Evolutionary conservation across 176 grass and related monocot species (phyloP), one percentile per base, ranked within the genome.

Genomic region (Guadua angustifolia): DNA sequence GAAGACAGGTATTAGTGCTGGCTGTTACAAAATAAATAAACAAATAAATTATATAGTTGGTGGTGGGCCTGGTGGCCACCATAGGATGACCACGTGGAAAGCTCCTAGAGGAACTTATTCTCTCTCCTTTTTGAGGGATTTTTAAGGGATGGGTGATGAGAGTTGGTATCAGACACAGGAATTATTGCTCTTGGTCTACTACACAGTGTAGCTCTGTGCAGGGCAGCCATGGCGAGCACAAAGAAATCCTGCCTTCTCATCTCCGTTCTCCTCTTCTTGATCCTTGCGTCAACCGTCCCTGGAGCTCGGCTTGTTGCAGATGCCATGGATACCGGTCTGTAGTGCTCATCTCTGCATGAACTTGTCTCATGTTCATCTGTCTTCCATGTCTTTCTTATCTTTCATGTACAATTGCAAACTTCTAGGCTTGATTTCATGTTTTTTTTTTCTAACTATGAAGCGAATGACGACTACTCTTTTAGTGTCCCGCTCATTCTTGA

Each of bases 1-100:
- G 26, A 59, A 79, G 57, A 72, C 84, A 86, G 0, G 24, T 1
- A 25, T 32, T 86, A 79, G 84, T 79, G 66, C 75, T 79, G 44
- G 83, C 75, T 62, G 66, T 86, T 79, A 29, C n/a, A 71, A 70
- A 66, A 70, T 43, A 72, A 72, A 35, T 14, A 82, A 72, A 59
- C 40, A 42, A 15, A 60, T 69, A 77, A 43, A 63, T 33, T 71
- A 25, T 25, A 40, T 64, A 45, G 75, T 53, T 35, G 56, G 1
- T 29, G 56, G n/a, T n/a, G n/a, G n/a, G n/a, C n/a, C n/a, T 73
- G 21, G 49, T 51, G 55, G 29, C 67, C 68, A 79, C n/a, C 67
- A 66, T 21, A 33, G n/a, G n/a, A 79, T 63, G 84, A 33, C 76
- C 68, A 80, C 22, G 45, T 80, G 68, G 58, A 86, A 86, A 86